A percentile compares a stretch with the other conserved stretches of the same genome.
Conservation (phyloP, 495 filamentous ascomycete genomes). For the Letharia lupina region DNA sequence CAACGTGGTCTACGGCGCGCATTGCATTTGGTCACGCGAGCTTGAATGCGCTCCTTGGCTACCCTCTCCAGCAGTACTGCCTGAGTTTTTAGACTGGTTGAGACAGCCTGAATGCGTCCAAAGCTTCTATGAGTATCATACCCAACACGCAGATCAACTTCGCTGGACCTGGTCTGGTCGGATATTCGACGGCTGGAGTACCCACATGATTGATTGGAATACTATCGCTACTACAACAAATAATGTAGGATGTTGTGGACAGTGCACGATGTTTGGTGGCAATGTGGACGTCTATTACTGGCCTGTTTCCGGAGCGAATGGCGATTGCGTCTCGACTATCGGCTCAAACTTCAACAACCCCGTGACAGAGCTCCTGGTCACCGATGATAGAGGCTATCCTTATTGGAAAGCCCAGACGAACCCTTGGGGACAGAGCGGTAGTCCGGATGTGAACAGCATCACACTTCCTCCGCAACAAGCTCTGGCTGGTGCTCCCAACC, state of each 20-base stretch:
- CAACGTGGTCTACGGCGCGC: conserved; percentile 2
- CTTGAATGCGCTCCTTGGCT: not conserved
- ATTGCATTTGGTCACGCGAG: conserved; percentile 10
- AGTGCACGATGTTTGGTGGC: conserved; percentile 1
- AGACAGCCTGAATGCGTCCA: conserved; percentile 9
- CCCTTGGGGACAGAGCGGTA: conserved; percentile 1
- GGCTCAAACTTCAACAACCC: not conserved
- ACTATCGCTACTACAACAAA: not conserved
- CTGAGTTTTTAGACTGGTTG: not conserved
- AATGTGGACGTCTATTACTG: conserved; percentile 12
- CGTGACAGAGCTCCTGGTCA: not conserved
- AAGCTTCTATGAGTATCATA: conserved; percentile 9
- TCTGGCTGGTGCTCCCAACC: not conserved
- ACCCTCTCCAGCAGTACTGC: not conserved
- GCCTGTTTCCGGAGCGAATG: conserved; percentile 4
- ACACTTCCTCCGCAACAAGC: not conserved
- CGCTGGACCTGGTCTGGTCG: conserved; percentile 1
- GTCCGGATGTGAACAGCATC: not conserved
- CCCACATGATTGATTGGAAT: not conserved
- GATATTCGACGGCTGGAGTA: not conserved
- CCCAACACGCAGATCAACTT: not conserved
- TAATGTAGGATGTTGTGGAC: conserved; percentile 5
- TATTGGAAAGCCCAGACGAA: conserved; percentile 9
- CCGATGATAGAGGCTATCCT: conserved; percentile 3
- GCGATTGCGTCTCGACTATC: not conserved